phyloP scores from a whole-genome alignment of 2,329 filamentous ascomycete species.

The Alternaria brassicae region DNA sequence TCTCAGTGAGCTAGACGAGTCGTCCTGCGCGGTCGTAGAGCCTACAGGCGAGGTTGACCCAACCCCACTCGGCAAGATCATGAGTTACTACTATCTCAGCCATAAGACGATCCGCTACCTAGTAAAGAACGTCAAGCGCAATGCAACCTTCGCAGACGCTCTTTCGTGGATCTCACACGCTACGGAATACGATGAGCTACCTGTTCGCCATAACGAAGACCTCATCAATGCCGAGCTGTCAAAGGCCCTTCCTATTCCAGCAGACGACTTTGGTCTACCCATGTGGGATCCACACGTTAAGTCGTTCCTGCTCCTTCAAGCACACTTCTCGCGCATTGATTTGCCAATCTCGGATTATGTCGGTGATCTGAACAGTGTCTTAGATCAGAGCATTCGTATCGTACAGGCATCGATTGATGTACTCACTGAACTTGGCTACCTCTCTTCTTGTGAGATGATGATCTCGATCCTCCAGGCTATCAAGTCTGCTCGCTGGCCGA shows the following conservation, averaged over 20 bases:
- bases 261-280: slow-evolving; percentile 71
- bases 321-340: slow-evolving; percentile 90
- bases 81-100: slow-evolving; percentile 97
- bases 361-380: slow-evolving; percentile 84
- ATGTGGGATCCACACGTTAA: slow-evolving; percentile 99
- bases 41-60: slow-evolving; percentile 89
- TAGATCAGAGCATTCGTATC: slow-evolving; percentile 97
- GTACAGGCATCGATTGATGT: slow-evolving; percentile 95
- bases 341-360: slow-evolving; percentile 97
- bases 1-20: slow-evolving; percentile 79
- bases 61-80: slow-evolving; percentile 94
- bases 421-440: slow-evolving; percentile 83
- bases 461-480: slow-evolving; percentile 87
- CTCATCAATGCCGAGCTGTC: slow-evolving; percentile 93
- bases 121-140: slow-evolving; percentile 74
- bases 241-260: slow-evolving; percentile 75
- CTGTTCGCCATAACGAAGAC: slow-evolving; percentile 97
- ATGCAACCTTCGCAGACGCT: slow-evolving; percentile 80
- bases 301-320: slow-evolving; percentile 89
- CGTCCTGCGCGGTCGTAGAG: slow-evolving; percentile 81
- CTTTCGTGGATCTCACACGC: slow-evolving; percentile 92
- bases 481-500: slow-evolving; percentile 91
- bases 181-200: slow-evolving; percentile 95
- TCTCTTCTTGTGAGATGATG: slow-evolving; percentile 80
- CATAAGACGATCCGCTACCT: slow-evolving; percentile 93